Conservation (phyloP, 2,329 filamentous ascomycete genomes). For the Myriosclerotinia scirpicola region DNA sequence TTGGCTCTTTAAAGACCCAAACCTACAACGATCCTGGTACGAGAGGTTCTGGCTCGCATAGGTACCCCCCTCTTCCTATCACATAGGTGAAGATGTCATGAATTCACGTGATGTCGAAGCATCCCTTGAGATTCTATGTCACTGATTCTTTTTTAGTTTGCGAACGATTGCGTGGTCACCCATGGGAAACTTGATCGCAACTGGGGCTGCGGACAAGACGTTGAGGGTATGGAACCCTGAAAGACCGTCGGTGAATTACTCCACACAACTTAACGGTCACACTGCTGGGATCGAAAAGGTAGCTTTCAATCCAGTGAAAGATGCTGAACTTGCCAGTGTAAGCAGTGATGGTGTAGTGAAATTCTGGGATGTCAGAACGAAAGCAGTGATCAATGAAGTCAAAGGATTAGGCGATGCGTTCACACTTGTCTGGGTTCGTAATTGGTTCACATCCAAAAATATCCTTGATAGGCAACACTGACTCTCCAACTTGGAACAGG, state of each 20-base stretch:
- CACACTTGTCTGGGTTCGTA: conserved; percentile 62
- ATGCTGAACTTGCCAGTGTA: conserved; percentile 74
- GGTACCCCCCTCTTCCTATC: conserved; percentile 47
- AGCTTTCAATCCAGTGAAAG: conserved; percentile 74
- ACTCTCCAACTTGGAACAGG: conserved; percentile 30
- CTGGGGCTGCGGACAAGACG: conserved; percentile 69
- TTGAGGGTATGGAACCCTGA: conserved; percentile 82
- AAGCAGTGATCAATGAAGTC: conserved; percentile 68
- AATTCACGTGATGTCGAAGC: neutral
- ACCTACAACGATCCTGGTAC: conserved; percentile 63
- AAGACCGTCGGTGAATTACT: conserved; percentile 69
- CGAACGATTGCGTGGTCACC: conserved; percentile 89
- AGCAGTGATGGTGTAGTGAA: conserved; percentile 72
- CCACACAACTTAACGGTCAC: conserved; percentile 73
- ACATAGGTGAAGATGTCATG: neutral
- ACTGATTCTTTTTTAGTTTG: conserved; percentile 52
- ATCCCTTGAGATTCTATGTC: neutral
- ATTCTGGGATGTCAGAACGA: conserved; percentile 78
- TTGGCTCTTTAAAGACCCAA: conserved; percentile 68
- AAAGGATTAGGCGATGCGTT: conserved; percentile 66
- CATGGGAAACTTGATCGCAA: conserved; percentile 78
- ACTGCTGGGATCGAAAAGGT: conserved; percentile 68
- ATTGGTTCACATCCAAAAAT: too few species aligned
- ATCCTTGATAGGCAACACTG: too few species aligned
- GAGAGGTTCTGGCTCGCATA: conserved; percentile 55